Percentiles rank a stretch among this genome's conserved stretches.
These are phyloP conservation scores for Byssoonygena ceratinophila DNA, from an alignment of 2,329 filamentous ascomycete species.

Conservation along the genomic window DNA sequence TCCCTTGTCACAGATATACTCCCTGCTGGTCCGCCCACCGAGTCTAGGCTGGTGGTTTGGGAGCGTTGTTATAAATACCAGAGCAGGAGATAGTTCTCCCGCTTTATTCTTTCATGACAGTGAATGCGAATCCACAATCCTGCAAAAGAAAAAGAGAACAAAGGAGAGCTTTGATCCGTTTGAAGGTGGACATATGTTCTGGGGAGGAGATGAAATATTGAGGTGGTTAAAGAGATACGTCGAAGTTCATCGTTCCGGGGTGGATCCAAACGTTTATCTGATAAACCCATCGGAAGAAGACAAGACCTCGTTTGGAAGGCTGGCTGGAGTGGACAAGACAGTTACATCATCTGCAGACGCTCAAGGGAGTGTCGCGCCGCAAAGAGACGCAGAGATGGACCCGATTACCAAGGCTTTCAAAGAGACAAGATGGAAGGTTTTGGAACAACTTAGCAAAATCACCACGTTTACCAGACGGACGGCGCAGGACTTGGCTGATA, in stretches of 20 bases:
- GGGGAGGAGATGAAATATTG: constrained; percentile 92
- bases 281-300: constrained; percentile 82
- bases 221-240: constrained; percentile 83
- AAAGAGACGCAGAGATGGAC: constrained; percentile 69
- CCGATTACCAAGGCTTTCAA: constrained; percentile 88
- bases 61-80: constrained; percentile 83
- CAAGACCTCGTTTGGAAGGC: constrained; percentile 60
- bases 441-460: constrained; percentile 95
- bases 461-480: constrained; percentile 90
- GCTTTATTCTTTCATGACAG: constrained; percentile 96
- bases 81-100: constrained; percentile 83
- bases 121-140: constrained; percentile 89
- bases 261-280: constrained; percentile 83
- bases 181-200: constrained; percentile 72
- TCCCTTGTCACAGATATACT: constrained; percentile 82
- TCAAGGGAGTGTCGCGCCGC: constrained; percentile 11
- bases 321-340: constrained; percentile 34
- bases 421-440: constrained; percentile 87
- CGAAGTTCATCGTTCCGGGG: constrained; percentile 67
- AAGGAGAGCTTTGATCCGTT: constrained; percentile 85
- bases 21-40: constrained; percentile 76
- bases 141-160: constrained; percentile 80
- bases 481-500: constrained; percentile 83
- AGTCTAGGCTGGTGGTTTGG: constrained; percentile 98
- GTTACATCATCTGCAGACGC: constrained; percentile 18